Conservation (phyloP, 345 rosid genomes). For the Eucalyptus sp. region DNA sequence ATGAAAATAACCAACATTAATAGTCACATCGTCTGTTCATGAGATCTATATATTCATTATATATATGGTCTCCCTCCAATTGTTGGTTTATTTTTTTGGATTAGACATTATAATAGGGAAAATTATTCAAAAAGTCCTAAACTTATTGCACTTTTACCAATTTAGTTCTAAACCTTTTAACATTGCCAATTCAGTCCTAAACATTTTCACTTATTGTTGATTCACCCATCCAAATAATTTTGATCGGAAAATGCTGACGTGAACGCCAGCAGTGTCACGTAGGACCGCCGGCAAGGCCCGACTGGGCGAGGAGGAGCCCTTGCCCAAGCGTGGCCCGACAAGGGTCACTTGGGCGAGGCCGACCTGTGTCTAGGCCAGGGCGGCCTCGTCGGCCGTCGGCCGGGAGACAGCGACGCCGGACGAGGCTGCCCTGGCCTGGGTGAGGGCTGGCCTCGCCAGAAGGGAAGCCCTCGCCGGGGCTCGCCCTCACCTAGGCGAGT, state of each 20-base stretch:
- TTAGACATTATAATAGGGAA: neutral
- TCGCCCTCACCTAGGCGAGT: too few relatives aligned
- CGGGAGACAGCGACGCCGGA: rapidly evolving
- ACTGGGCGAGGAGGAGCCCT: too few relatives aligned
- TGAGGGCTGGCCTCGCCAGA: rapidly evolving
- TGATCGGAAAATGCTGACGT: rapidly evolving
- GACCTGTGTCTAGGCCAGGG: rapidly evolving
- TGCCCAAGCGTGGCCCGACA: rapidly evolving
- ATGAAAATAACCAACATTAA: neutral
- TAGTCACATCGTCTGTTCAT: rapidly evolving
- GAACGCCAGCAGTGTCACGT: too few relatives aligned
- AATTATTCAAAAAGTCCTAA: too few relatives aligned
- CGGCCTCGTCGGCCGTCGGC: rapidly evolving
- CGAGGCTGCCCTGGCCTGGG: rapidly evolving
- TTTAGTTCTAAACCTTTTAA: too few relatives aligned
- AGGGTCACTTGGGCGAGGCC: rapidly evolving
- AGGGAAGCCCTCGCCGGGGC: too few relatives aligned
- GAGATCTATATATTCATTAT: neutral
- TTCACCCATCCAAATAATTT: too few relatives aligned
- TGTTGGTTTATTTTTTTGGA: rapidly evolving
- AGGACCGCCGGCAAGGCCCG: too few relatives aligned
- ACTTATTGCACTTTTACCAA: too few relatives aligned
- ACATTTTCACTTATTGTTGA: rapidly evolving
- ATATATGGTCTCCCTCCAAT: too few relatives aligned
- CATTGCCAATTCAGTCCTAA: too few relatives aligned